Evolutionary conservation across 306 rosid species (phyloP), one percentile per base, ranked within the genome.

Genomic region (Albizia julibrissin): DNA sequence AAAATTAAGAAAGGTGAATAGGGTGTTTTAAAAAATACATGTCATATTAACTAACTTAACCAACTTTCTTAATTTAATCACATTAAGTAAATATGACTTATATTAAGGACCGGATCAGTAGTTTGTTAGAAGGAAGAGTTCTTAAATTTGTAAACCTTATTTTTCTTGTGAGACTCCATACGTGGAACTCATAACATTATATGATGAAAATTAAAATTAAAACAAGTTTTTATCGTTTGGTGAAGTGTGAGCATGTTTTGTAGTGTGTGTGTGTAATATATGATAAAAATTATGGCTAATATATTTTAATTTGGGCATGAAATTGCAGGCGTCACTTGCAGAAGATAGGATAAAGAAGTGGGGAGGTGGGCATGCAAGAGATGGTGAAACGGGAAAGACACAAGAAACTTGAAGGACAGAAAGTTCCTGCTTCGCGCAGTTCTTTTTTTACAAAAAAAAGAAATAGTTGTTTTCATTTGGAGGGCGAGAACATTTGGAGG

Each of bases 271-370:
- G 4, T 52, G 24, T 18, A 19, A 54, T 5, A 54, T 18, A 44
- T 33, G 31, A 69, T 39, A 8, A 70, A 34, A 31, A 22, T n/a
- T 19, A 37, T 16, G 69, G 39, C 52, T 56, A 8, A 37, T 37
- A 37, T 37, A 13, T 0, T 13, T 7, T 67, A 31, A 21, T n/a
- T 26, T 16, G 49, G 37, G 52, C 1, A 5, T 44, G 39, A 2
- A 42, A 80, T 47, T 59, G 75, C 80, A 81, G 84, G 84, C 84
- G 11, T 85, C 83, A 1, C 88, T 81, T 67, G 85, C 88, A 3
- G 77, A 73, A 85, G 83, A 78, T 43, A 81, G 88, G 68, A 81
- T 85, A 44, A 69, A 52, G 75, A 73, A 43, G 67, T 85, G 88
- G 85, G 83, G 40, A 37, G 40, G 88, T 27, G 88, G 83, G 6